phyloP scores from a whole-genome alignment of 2,329 filamentous ascomycete species.

The Helicocarpus griseus region DNA sequence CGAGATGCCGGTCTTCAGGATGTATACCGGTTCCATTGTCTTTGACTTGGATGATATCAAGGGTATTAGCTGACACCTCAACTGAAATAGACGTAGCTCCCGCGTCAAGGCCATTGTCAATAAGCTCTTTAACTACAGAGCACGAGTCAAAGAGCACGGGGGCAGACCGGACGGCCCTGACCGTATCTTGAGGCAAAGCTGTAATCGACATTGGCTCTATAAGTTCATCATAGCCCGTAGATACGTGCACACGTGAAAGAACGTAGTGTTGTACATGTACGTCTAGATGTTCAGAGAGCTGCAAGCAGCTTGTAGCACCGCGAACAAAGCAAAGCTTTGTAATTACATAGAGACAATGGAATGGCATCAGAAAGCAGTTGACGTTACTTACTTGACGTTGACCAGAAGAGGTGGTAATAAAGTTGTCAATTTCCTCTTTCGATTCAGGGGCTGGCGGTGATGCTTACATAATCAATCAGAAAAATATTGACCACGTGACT shows the following conservation, averaged over 20 bases:
- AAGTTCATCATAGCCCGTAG: neutral
- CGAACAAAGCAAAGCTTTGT: no score
- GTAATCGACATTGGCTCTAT: conserved; percentile 34
- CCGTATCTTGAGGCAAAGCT: conserved; percentile 32
- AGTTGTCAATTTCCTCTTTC: neutral
- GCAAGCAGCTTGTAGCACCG: no score
- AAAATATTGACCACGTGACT: neutral
- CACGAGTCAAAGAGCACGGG: conserved; percentile 48
- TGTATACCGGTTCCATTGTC: conserved; percentile 56
- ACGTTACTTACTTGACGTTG: neutral
- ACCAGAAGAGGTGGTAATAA: neutral
- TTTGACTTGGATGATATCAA: conserved; percentile 54
- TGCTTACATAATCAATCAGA: neutral
- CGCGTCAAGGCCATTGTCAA: conserved; percentile 60
- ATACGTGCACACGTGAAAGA: no score
- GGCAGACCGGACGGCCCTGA: conserved; percentile 46
- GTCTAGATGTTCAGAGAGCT: no score
- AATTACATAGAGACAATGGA: no score
- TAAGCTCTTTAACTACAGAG: conserved; percentile 53
- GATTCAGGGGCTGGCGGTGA: neutral
- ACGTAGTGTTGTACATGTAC: no score
- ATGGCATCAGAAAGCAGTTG: neutral
- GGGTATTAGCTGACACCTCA: conserved; percentile 48
- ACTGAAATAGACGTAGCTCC: conserved; percentile 48
- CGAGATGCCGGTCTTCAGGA: conserved; percentile 43